Conservation (phyloP, 2,329 filamentous ascomycete species). For the Cadophora sp. region DNA sequence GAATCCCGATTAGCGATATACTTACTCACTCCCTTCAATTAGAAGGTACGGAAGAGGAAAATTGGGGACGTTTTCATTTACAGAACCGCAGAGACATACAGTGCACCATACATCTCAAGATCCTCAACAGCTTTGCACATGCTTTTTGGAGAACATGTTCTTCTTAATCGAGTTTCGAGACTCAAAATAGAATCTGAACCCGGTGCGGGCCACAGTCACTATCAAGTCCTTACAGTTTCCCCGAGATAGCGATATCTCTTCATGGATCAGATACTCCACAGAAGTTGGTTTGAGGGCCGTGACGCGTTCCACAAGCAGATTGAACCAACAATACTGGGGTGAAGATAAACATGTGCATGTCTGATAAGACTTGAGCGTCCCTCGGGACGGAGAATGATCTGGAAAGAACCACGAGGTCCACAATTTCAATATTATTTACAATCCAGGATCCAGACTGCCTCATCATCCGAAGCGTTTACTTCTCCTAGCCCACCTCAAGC, state of each 20-base stretch:
- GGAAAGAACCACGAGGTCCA: background rate
- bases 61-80: too few species aligned
- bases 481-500: background rate
- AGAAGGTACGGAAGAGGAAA: too few species aligned
- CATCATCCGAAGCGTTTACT: background rate
- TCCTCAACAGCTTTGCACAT: too few species aligned
- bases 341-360: constrained; percentile 2
- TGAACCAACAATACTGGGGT: background rate
- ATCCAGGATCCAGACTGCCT: background rate
- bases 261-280: background rate
- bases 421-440: too few species aligned
- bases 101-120: too few species aligned
- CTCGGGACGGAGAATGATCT: background rate
- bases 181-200: too few species aligned
- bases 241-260: background rate
- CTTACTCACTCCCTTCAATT: too few species aligned
- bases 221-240: background rate
- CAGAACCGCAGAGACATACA: too few species aligned
- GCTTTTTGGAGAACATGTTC: too few species aligned
- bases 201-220: too few species aligned
- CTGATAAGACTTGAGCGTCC: background rate
- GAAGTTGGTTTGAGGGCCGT: background rate
- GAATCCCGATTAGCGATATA: too few species aligned
- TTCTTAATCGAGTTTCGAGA: too few species aligned
- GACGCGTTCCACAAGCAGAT: background rate